Conservation (phyloP, 164 flowering plant genomes). For the Cinnamomum micranthum region DNA sequence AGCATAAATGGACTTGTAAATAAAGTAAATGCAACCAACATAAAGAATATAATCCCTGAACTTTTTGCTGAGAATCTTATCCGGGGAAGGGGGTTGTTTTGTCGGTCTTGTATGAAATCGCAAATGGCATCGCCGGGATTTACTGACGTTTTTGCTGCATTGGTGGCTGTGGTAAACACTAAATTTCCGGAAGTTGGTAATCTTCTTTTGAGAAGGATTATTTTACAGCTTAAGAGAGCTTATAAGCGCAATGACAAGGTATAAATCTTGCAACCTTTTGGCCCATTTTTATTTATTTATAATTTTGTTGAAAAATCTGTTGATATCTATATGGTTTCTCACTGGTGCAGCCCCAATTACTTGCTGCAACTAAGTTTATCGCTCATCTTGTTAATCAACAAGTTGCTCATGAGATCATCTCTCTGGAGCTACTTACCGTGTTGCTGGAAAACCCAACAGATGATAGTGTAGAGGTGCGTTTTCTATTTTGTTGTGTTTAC, state of each 20-base stretch:
- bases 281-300: background rate
- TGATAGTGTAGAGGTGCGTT: slow-evolving; percentile 76
- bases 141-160: slow-evolving; percentile 89
- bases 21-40: slow-evolving; percentile 86
- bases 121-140: slow-evolving; percentile 97
- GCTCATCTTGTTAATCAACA: slow-evolving; percentile 97
- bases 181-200: slow-evolving; percentile 92
- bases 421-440: slow-evolving; percentile 79
- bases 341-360: slow-evolving; percentile 62
- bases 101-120: slow-evolving; percentile 93
- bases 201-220: slow-evolving; percentile 73
- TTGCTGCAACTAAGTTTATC: slow-evolving; percentile 86
- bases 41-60: slow-evolving; percentile 87
- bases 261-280: background rate
- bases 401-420: slow-evolving; percentile 89
- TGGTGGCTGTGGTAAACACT: slow-evolving; percentile 90
- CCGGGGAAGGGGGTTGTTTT: slow-evolving; percentile 88
- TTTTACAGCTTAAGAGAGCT: slow-evolving; percentile 90
- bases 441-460: slow-evolving; percentile 82
- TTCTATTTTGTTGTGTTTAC: background rate
- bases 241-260: slow-evolving; percentile 96
- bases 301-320: background rate
- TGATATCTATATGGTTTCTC: background rate
- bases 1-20: slow-evolving; percentile 94
- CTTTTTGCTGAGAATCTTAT: slow-evolving; percentile 82